phyloP scores from a whole-genome alignment of 441 rosid genomes.

The Populus hybrid region DNA sequence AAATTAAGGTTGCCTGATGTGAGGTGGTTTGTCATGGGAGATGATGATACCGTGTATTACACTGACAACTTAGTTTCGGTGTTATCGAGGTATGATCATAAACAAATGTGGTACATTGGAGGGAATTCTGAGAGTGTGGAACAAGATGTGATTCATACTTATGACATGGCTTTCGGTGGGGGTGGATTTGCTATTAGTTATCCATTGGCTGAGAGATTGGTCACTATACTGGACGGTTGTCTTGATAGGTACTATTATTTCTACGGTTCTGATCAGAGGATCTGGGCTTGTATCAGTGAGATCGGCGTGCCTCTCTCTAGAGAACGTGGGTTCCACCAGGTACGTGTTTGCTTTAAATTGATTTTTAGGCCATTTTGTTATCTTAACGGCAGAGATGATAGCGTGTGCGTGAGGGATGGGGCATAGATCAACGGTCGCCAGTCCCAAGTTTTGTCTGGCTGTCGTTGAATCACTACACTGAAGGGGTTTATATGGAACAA shows the following conservation, averaged over 20 bases:
- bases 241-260: constrained; percentile 55
- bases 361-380: not conserved
- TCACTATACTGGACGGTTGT: constrained; percentile 57
- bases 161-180: constrained; percentile 85
- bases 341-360: constrained; percentile 18
- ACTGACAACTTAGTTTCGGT: constrained; percentile 56
- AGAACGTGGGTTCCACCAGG: constrained; percentile 87
- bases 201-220: constrained; percentile 54
- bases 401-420: no score
- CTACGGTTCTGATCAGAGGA: constrained; percentile 89
- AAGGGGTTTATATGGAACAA: no score
- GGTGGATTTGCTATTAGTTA: constrained; percentile 81
- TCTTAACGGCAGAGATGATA: no score
- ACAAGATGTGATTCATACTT: constrained; percentile 62
- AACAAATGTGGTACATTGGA: constrained; percentile 78
- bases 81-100: constrained; percentile 56
- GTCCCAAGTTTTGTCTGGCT: no score
- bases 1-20: constrained; percentile 35
- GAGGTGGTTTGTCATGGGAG: constrained; percentile 95
- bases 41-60: constrained; percentile 75
- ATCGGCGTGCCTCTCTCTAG: constrained; percentile 64
- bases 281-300: constrained; percentile 67
- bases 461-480: no score
- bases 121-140: constrained; percentile 78
- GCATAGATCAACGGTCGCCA: no score